Percentiles rank a stretch among this genome's conserved stretches.
Evolutionary conservation across 441 rosid species (phyloP).

Genomic region (Omphalea diandra): DNA sequence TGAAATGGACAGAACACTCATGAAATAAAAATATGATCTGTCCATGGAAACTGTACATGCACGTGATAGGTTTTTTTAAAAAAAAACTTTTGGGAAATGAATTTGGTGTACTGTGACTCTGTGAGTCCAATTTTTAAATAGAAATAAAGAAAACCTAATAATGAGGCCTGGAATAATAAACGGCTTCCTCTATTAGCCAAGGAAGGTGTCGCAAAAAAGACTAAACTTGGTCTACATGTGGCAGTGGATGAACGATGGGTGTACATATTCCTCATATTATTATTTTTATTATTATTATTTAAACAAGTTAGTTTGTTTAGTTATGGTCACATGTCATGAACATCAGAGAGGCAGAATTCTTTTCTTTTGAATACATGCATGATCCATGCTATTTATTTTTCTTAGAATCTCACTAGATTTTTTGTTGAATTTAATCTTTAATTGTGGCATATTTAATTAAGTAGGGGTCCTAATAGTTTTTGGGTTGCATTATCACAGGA

Average conservation of each 20-base stretch:
- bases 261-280: background rate
- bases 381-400: background rate
- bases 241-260: background rate
- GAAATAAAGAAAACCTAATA: no score
- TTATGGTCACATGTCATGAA: background rate
- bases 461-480: background rate
- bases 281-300: background rate
- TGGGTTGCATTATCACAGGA: background rate
- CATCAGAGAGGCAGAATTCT: background rate
- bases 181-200: background rate
- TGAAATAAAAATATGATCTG: constrained; percentile 8
- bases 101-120: no score
- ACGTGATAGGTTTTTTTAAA: no score
- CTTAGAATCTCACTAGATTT: background rate
- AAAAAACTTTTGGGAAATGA: no score
- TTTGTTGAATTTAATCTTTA: background rate
- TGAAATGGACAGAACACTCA: background rate
- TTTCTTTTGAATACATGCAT: background rate
- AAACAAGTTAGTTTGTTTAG: background rate
- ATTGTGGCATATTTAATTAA: background rate
- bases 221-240: background rate
- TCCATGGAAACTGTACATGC: constrained; percentile 14
- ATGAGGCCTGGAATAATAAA: background rate
- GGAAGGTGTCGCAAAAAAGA: background rate
- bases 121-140: no score